Evolutionary conservation across 2,329 filamentous ascomycete genomes (phyloP).

Genomic region (Ceratocystis huliohia): DNA sequence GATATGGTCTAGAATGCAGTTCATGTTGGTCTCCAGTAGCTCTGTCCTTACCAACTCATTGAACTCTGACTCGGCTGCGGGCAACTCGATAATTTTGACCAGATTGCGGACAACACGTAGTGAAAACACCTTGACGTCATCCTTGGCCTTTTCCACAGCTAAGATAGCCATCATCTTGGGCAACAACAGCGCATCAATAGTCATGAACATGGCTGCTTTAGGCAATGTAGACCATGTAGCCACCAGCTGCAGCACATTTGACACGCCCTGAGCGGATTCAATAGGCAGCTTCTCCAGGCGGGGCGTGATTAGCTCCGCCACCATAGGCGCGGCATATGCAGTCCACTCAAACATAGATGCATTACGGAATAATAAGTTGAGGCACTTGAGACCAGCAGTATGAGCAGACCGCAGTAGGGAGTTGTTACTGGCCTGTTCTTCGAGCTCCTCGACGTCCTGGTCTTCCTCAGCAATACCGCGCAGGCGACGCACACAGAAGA

Average conservation of each 20-base stretch:
- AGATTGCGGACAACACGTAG: slow-evolving; percentile 62
- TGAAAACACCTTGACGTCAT: slow-evolving; percentile 74
- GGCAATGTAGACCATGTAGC: slow-evolving; percentile 64
- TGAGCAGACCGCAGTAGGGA: slow-evolving; percentile 56
- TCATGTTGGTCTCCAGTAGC: slow-evolving; percentile 44
- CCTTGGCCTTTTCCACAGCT: slow-evolving; percentile 59
- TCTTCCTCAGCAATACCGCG: slow-evolving; percentile 29
- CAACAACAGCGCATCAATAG: slow-evolving; percentile 49
- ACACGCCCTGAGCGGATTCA: slow-evolving; percentile 83
- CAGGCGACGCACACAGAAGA: slow-evolving; percentile 53
- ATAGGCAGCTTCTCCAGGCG: slow-evolving; percentile 64
- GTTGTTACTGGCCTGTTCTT: slow-evolving; percentile 32
- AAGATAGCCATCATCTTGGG: slow-evolving; percentile 61
- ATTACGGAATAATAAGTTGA: slow-evolving; percentile 65
- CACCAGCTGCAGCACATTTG: slow-evolving; percentile 67
- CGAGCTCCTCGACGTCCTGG: slow-evolving; percentile 27
- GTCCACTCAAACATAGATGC: slow-evolving; percentile 59
- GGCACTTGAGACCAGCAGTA: slow-evolving; percentile 66
- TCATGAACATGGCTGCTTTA: slow-evolving; percentile 55
- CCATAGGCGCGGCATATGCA: slow-evolving; percentile 55
- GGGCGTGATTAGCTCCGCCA: slow-evolving; percentile 63
- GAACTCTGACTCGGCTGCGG: slow-evolving; percentile 43
- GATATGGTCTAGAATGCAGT: slow-evolving; percentile 53
- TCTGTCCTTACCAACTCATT: slow-evolving; percentile 44
- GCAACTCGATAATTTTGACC: slow-evolving; percentile 45